phyloP scores from a whole-genome alignment of 306 rosid species.

The Aeschynomene evenia region DNA sequence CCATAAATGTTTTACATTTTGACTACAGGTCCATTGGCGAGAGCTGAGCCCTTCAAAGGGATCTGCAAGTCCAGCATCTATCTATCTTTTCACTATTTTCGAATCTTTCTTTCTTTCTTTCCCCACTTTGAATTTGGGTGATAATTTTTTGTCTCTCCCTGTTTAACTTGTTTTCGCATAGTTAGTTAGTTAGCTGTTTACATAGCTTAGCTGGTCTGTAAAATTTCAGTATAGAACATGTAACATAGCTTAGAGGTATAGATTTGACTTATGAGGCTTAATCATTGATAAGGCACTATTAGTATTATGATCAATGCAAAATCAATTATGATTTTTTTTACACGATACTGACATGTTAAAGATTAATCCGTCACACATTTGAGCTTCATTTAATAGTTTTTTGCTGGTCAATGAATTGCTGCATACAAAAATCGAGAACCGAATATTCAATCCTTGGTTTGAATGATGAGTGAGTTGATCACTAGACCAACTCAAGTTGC shows the following conservation, averaged over 20 bases:
- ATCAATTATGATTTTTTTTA: not conserved
- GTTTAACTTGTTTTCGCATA: not conserved
- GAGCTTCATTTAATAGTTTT: no score
- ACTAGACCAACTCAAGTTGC: no score
- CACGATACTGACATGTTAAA: no score
- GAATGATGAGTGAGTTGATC: no score
- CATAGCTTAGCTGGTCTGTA: slow-evolving; percentile 3
- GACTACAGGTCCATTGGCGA: slow-evolving; percentile 43
- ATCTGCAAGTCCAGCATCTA: slow-evolving; percentile 29
- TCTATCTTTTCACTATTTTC: not conserved
- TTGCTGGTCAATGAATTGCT: no score
- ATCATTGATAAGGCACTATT: no score
- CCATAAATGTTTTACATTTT: not conserved
- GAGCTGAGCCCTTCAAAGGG: slow-evolving; percentile 33
- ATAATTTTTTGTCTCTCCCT: not conserved
- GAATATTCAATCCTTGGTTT: no score
- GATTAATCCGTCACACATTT: no score
- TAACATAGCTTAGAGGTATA: not conserved
- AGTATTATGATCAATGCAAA: no score
- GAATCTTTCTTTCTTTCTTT: not conserved
- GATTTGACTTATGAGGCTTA: not conserved
- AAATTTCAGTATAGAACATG: slow-evolving; percentile 5
- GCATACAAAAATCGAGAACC: no score
- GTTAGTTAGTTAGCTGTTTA: slow-evolving; percentile 8
- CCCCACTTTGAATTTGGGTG: not conserved